Evolutionary conservation across 495 filamentous ascomycete genomes (phyloP).

Genomic region (Aspergillus asperescens): DNA sequence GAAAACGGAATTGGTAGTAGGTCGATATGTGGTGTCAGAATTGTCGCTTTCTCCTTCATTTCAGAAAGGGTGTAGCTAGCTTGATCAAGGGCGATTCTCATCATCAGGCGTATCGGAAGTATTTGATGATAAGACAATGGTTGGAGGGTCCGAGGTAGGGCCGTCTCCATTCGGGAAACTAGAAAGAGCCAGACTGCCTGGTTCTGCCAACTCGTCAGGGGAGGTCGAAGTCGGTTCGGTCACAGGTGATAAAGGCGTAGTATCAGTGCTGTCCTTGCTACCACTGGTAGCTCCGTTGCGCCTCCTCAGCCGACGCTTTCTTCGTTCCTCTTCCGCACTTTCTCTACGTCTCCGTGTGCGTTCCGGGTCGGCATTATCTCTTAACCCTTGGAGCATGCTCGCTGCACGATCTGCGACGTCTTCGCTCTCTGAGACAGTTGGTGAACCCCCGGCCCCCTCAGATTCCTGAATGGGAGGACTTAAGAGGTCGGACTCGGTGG

Average conservation of each 20-base stretch:
- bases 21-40: background rate
- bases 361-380: constrained; percentile 56
- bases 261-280: constrained; percentile 46
- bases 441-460: constrained; percentile 29
- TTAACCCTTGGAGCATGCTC: constrained; percentile 72
- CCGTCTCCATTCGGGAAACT: constrained; percentile 28
- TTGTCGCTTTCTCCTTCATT: background rate
- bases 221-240: constrained; percentile 32
- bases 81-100: constrained; percentile 6
- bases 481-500: constrained; percentile 32
- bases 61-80: constrained; percentile 15
- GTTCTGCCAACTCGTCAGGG: constrained; percentile 20
- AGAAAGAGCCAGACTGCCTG: constrained; percentile 23
- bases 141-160: constrained; percentile 18
- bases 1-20: constrained; percentile 7
- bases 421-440: constrained; percentile 52
- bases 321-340: constrained; percentile 65
- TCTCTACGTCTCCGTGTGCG: constrained; percentile 59
- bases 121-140: constrained; percentile 37
- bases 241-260: constrained; percentile 29
- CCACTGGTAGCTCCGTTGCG: constrained; percentile 44
- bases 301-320: constrained; percentile 53
- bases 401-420: constrained; percentile 81
- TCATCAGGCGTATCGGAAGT: constrained; percentile 25
- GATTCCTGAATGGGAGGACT: constrained; percentile 36